phyloP scores from a whole-genome alignment of 2,329 filamentous ascomycete genomes.

The Hypoxylon sp. region DNA sequence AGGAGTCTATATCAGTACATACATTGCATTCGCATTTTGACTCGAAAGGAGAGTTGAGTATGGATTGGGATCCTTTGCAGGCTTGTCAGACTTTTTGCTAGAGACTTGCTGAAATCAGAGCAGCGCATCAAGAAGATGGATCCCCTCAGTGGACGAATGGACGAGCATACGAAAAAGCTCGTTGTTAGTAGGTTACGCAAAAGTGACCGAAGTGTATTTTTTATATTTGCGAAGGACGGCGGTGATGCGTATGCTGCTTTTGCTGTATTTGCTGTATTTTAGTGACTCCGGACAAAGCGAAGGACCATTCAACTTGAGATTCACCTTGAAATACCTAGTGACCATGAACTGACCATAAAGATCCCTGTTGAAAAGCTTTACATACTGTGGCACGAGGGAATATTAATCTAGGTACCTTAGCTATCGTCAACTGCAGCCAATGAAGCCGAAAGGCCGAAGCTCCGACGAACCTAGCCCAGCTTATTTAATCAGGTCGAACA shows the following conservation, averaged over 20 bases:
- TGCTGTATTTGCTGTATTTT: constrained; percentile 6
- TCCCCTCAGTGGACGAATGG: not conserved
- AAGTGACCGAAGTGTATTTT: not conserved
- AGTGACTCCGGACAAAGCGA: not conserved
- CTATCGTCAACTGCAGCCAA: not conserved
- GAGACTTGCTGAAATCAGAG: constrained; percentile 8
- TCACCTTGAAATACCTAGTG: not conserved
- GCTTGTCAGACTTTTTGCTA: not conserved
- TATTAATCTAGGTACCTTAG: too few species aligned
- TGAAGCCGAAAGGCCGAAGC: constrained; percentile 24
- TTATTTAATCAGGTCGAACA: constrained; percentile 11
- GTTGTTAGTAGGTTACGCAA: not conserved
- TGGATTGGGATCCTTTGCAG: constrained; percentile 4
- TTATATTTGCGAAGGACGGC: constrained; percentile 12
- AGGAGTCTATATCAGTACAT: constrained; percentile 24
- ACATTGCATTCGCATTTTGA: constrained; percentile 12
- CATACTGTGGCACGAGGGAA: too few species aligned
- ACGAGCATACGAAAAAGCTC: constrained; percentile 7
- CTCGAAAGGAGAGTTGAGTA: constrained; percentile 12
- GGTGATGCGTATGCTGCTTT: not conserved
- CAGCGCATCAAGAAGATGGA: constrained; percentile 1
- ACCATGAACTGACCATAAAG: not conserved
- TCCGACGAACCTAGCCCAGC: not conserved
- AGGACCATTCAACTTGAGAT: not conserved
- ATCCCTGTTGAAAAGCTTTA: too few species aligned